These are phyloP conservation scores for Trypanosoma avium DNA, from an alignment of 208 protist species.

Conservation along the genomic window DNA sequence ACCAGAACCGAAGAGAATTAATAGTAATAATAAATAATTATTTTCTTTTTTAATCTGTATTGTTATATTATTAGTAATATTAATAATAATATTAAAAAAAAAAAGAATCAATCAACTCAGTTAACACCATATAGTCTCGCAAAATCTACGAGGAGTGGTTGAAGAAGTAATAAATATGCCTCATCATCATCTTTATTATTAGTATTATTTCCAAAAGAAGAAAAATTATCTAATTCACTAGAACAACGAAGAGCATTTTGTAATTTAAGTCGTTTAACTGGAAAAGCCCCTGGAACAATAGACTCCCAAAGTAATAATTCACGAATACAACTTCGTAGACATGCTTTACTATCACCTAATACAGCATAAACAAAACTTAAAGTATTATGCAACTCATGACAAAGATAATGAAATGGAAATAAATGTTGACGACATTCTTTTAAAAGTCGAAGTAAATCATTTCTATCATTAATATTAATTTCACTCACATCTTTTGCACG, in stretches of 20 bases:
- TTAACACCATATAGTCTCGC: slow-evolving; percentile 56
- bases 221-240: slow-evolving; percentile 2
- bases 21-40: too few species aligned
- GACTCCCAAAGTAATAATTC: slow-evolving; percentile 86
- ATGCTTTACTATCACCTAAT: slow-evolving; percentile 35
- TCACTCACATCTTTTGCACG: slow-evolving; percentile 41
- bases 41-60: too few species aligned
- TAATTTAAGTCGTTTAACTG: slow-evolving; percentile 84
- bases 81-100: slow-evolving; percentile 9
- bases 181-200: slow-evolving; percentile 2
- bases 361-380: slow-evolving; percentile 84
- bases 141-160: slow-evolving; percentile 48
- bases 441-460: slow-evolving; percentile 41
- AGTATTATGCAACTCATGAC: slow-evolving; percentile 81
- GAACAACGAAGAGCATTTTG: slow-evolving; percentile 58
- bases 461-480: slow-evolving; percentile 33
- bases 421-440: slow-evolving; percentile 43
- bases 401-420: slow-evolving; percentile 82
- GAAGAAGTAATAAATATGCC: slow-evolving; percentile 33
- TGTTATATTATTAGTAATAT: too few species aligned
- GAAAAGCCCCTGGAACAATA: slow-evolving; percentile 73
- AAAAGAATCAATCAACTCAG: slow-evolving; percentile 7
- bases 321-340: slow-evolving; percentile 52
- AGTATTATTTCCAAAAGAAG: too few species aligned
- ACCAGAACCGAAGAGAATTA: too few species aligned